phyloP scores from a whole-genome alignment of 2,329 filamentous ascomycete species.

The Canariomyces notabilis region DNA sequence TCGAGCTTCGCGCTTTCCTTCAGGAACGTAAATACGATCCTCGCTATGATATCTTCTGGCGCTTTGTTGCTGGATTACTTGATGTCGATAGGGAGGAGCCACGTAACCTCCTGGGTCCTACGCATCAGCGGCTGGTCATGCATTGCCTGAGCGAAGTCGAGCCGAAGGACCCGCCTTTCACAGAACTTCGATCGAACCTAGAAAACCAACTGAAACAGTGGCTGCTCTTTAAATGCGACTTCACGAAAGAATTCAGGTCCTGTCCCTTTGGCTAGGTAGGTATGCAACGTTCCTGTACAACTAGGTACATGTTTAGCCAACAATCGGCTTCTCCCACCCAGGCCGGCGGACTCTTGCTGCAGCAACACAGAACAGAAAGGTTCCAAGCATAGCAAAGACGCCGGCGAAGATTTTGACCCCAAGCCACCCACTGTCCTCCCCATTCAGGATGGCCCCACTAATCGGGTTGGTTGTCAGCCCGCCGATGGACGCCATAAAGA shows the following conservation, averaged over 20 bases:
- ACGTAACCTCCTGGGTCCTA: conserved; percentile 33
- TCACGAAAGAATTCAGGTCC: too few relatives aligned
- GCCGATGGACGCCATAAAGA: conserved; percentile 46
- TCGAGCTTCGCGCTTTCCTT: conserved; percentile 27
- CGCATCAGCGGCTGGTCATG: conserved; percentile 36
- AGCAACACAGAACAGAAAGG: too few relatives aligned
- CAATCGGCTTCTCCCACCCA: too few relatives aligned
- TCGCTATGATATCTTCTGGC: conserved; percentile 38
- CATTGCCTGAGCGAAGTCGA: conserved; percentile 34
- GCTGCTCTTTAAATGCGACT: conserved; percentile 24
- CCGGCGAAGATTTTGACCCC: conserved; percentile 25
- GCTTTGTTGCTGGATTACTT: conserved; percentile 38
- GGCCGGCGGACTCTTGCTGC: too few relatives aligned
- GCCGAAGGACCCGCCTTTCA: conserved; percentile 4
- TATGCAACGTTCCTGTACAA: too few relatives aligned
- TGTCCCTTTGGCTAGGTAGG: too few relatives aligned
- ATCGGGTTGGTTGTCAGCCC: conserved; percentile 49
- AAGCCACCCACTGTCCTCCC: conserved; percentile 28
- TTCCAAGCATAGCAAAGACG: conserved; percentile 3
- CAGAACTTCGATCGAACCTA: conserved; percentile 10
- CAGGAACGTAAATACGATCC: conserved; percentile 34
- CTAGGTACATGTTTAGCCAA: too few relatives aligned
- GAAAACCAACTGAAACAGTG: conserved; percentile 18
- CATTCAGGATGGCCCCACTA: conserved; percentile 26
- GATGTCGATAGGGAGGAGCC: conserved; percentile 25